Evolutionary conservation across 2,329 filamentous ascomycete species (phyloP), one percentile per base, ranked within the genome.

Genomic region (Colletotrichum theobromicola): DNA sequence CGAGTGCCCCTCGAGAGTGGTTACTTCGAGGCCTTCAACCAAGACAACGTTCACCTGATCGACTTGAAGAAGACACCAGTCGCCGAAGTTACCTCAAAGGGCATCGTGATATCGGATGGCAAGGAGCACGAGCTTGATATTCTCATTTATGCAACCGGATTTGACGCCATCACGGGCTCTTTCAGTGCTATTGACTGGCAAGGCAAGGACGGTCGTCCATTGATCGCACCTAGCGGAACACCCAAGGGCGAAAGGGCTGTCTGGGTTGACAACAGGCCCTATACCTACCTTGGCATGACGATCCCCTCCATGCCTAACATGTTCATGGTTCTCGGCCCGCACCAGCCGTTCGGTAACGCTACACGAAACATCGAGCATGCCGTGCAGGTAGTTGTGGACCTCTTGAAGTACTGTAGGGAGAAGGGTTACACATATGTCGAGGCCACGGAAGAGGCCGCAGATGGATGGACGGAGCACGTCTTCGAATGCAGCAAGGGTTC

Each of bases 1-100:
- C 87, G 91, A 0, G 90, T 91, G 0, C 87, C 84, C 46, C 93
- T 92, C 80, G 89, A 90, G 80, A 89, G 93, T 77, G 85, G 87
- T 4, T 93, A 91, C 77, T 85, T 93, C 0, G 79, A 85, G 5
- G 77, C 87, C 0, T 93, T 93, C 85, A 93, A 93, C 81, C 79
- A 79, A 35, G 80, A 85, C 0, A 88, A 91, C 77, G 91, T 93
- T 6, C 85, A 85, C 13, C 87, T 93, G 0, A 83, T 93, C 16
- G 90, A 93, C 79, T 92, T 90, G 1, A 81, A 88, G 32, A 89
- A 88, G 9, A 84, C 86, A 75, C 89, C 90, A 12, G 80, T 91
- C 7, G 83, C 86, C 5, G 75, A 80, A 4, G 80, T 88, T 13
- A 90, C 87, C 1, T 65, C 79, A 21, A 79, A 74, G 4, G 88